A percentile compares a stretch with the other conserved stretches of the same genome.
phyloP scores from a whole-genome alignment of 352 stramenopile genomes.

The Lagenidium giganteum region DNA sequence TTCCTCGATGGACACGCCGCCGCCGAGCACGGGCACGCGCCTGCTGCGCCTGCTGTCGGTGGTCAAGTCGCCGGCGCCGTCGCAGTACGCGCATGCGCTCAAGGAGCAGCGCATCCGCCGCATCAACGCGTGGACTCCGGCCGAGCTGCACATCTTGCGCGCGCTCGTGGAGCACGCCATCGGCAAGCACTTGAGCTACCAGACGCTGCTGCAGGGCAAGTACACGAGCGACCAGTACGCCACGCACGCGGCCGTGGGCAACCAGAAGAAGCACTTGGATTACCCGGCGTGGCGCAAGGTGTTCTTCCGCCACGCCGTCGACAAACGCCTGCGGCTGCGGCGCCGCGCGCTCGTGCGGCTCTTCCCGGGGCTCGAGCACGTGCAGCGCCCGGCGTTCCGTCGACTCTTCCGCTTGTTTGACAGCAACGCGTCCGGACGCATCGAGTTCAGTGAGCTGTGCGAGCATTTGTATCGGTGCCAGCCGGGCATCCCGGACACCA shows the following conservation, averaged over 20 bases:
- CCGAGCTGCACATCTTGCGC: slow-evolving; percentile 56
- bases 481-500: slow-evolving; percentile 17
- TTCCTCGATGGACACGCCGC: too few species aligned
- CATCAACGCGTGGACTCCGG: slow-evolving; percentile 44
- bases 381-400: slow-evolving; percentile 27
- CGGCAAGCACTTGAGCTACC: slow-evolving; percentile 17
- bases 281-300: slow-evolving; percentile 27
- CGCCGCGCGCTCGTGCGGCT: slow-evolving; percentile 46
- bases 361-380: slow-evolving; percentile 37
- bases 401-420: slow-evolving; percentile 49
- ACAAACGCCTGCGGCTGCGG: slow-evolving; percentile 37
- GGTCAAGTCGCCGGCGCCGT: too few species aligned
- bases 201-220: slow-evolving; percentile 3
- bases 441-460: slow-evolving; percentile 67
- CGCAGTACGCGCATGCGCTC: too few species aligned
- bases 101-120: slow-evolving; percentile 13
- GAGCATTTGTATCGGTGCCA: slow-evolving; percentile 43
- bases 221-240: slow-evolving; percentile 13
- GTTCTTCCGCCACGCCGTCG: slow-evolving; percentile 32
- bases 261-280: slow-evolving; percentile 3
- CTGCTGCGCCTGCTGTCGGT: too few species aligned
- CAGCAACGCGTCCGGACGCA: slow-evolving; percentile 24
- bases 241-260: slow-evolving; percentile 7
- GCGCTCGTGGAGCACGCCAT: slow-evolving; percentile 39
- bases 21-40: too few species aligned